Percentiles rank a stretch among this genome's conserved stretches.
These are phyloP conservation scores for Amanita polypyramis DNA, from an alignment of 768 basidiomycete species.

Conservation along the genomic window DNA sequence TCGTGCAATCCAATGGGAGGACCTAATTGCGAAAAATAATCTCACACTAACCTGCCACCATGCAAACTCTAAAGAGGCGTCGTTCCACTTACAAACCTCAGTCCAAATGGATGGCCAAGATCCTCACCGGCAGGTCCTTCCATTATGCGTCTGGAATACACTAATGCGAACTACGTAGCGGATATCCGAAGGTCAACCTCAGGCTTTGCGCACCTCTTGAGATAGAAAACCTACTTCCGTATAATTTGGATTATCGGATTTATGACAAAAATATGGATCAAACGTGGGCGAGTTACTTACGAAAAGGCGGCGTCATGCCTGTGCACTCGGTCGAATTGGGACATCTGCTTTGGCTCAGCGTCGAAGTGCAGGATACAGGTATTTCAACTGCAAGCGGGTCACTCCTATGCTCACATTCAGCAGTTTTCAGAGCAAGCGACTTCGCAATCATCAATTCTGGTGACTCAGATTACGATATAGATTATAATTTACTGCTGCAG, in stretches of 20 bases:
- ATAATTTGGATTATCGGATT: slow-evolving; percentile 90
- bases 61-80: slow-evolving; percentile 66
- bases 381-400: slow-evolving; percentile 10
- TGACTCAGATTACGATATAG: slow-evolving; percentile 80
- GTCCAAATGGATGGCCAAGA: slow-evolving; percentile 60
- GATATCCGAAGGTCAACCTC: slow-evolving; percentile 77
- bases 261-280: slow-evolving; percentile 93
- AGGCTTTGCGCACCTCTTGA: slow-evolving; percentile 90
- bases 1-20: slow-evolving; percentile 79
- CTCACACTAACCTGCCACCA: slow-evolving; percentile 84
- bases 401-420: neutral
- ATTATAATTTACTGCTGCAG: slow-evolving; percentile 57
- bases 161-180: slow-evolving; percentile 30
- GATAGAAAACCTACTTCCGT: slow-evolving; percentile 90
- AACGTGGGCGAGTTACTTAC: slow-evolving; percentile 89
- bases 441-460: slow-evolving; percentile 97
- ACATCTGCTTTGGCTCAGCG: slow-evolving; percentile 82
- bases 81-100: slow-evolving; percentile 93
- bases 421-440: slow-evolving; percentile 88
- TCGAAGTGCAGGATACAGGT: slow-evolving; percentile 91
- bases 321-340: slow-evolving; percentile 90
- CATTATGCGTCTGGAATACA: neutral
- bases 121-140: slow-evolving; percentile 15
- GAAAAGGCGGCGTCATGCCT: slow-evolving; percentile 91
- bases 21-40: slow-evolving; percentile 56